phyloP scores from a whole-genome alignment of 768 basidiomycete species.

The Hebeloma cylindrosporum region DNA sequence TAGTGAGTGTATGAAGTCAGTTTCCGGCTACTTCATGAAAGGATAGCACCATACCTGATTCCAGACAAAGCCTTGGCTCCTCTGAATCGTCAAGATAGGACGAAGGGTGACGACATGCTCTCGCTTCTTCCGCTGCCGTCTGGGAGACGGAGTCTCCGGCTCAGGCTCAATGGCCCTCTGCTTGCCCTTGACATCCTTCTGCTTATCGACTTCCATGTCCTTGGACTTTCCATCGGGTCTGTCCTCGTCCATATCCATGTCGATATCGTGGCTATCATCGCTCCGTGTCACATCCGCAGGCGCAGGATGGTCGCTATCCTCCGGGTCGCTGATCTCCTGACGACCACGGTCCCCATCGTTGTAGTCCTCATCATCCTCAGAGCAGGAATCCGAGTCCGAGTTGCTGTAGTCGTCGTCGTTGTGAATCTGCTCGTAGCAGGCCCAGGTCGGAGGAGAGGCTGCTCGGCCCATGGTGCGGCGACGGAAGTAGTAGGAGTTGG shows the following conservation, averaged over 20 bases:
- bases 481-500: slow-evolving; percentile 54
- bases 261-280: slow-evolving; percentile 32
- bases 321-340: slow-evolving; percentile 30
- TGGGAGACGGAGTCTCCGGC: slow-evolving; percentile 45
- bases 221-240: slow-evolving; percentile 35
- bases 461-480: slow-evolving; percentile 77
- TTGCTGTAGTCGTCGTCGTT: slow-evolving; percentile 64
- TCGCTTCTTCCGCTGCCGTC: slow-evolving; percentile 54
- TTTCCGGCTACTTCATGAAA: background rate
- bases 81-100: slow-evolving; percentile 84
- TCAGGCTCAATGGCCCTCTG: slow-evolving; percentile 75
- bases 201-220: slow-evolving; percentile 32
- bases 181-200: slow-evolving; percentile 76
- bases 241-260: slow-evolving; percentile 61
- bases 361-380: slow-evolving; percentile 76
- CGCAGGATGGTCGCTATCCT: slow-evolving; percentile 35
- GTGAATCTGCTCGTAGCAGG: slow-evolving; percentile 88
- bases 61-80: slow-evolving; percentile 89
- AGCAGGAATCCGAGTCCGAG: slow-evolving; percentile 62
- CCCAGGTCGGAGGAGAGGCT: slow-evolving; percentile 84
- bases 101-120: slow-evolving; percentile 63
- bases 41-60: slow-evolving; percentile 62
- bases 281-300: slow-evolving; percentile 14
- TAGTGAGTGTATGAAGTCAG: slow-evolving; percentile 26
- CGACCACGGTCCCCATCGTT: slow-evolving; percentile 16